Conservation (phyloP, 2,329 filamentous ascomycete species). For the Cordyceps militaris region DNA sequence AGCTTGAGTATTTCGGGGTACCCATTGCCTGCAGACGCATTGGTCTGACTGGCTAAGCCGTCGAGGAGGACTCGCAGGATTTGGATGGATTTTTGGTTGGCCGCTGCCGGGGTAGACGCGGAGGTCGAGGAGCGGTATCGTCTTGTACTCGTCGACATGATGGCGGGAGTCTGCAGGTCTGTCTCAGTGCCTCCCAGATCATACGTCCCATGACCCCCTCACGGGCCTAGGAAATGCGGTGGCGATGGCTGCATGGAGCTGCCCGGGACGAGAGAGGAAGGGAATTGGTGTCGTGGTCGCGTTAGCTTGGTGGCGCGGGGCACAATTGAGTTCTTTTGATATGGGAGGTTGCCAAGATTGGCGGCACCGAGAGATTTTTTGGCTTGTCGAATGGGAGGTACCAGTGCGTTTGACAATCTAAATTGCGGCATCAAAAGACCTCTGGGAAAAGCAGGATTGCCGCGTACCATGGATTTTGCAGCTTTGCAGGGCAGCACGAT, state of each 20-base stretch:
- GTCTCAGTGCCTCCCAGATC: constrained; percentile 1
- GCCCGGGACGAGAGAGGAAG: background rate
- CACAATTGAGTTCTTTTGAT: constrained; percentile 6
- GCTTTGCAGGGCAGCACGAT: background rate
- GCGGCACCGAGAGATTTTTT: too few species aligned
- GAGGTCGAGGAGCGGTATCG: constrained; percentile 60
- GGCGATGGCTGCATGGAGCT: constrained; percentile 9
- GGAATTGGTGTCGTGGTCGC: background rate
- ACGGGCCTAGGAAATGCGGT: constrained; percentile 6
- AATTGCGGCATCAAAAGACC: background rate
- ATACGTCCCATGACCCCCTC: background rate
- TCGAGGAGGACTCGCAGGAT: constrained; percentile 51
- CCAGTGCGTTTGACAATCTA: background rate
- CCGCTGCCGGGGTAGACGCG: constrained; percentile 43
- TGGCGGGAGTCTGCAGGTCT: background rate
- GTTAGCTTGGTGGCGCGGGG: constrained; percentile 9
- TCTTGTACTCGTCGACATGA: constrained; percentile 45
- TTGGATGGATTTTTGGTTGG: constrained; percentile 54
- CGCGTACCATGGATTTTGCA: background rate
- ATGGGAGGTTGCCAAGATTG: background rate
- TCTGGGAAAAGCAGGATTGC: background rate
- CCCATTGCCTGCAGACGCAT: constrained; percentile 27
- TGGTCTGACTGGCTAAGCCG: constrained; percentile 30
- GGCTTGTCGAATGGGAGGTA: too few species aligned
- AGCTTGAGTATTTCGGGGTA: constrained; percentile 45